Evolutionary conservation across 2,329 filamentous ascomycete species (phyloP).

Genomic region (Aspergillus melleus): DNA sequence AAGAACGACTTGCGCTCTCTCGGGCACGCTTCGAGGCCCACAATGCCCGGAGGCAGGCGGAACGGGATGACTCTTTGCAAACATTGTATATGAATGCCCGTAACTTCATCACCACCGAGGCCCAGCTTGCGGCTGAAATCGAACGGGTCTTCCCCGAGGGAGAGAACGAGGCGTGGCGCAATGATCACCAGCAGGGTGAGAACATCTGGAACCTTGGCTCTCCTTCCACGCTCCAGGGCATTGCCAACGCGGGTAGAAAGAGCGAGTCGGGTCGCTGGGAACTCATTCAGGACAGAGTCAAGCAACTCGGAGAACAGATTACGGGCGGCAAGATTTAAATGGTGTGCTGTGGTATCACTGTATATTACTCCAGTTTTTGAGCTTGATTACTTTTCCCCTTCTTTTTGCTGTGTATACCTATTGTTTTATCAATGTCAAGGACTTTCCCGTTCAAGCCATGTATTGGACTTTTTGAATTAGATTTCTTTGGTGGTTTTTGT

Average conservation of each 20-base stretch:
- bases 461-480: neutral
- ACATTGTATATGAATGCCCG: conserved; percentile 87
- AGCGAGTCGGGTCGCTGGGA: conserved; percentile 38
- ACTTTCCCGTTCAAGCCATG: neutral
- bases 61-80: conserved; percentile 71
- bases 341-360: conserved; percentile 14
- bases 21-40: conserved; percentile 43
- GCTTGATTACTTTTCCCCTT: conserved; percentile 4
- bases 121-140: conserved; percentile 71
- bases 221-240: conserved; percentile 43
- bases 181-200: conserved; percentile 40
- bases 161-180: conserved; percentile 45
- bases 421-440: neutral
- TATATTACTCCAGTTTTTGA: conserved; percentile 21
- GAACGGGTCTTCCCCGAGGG: conserved; percentile 73
- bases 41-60: conserved; percentile 55
- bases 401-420: conserved; percentile 16
- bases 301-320: conserved; percentile 65
- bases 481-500: neutral
- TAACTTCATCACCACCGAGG: conserved; percentile 80
- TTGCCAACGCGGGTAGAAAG: conserved; percentile 32
- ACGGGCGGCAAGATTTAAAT: conserved; percentile 64
- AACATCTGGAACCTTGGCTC: conserved; percentile 55
- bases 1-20: conserved; percentile 52
- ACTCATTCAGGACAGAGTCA: conserved; percentile 58